Evolutionary conservation across 768 basidiomycete genomes (phyloP).

Genomic region (Tulasnella sp.): DNA sequence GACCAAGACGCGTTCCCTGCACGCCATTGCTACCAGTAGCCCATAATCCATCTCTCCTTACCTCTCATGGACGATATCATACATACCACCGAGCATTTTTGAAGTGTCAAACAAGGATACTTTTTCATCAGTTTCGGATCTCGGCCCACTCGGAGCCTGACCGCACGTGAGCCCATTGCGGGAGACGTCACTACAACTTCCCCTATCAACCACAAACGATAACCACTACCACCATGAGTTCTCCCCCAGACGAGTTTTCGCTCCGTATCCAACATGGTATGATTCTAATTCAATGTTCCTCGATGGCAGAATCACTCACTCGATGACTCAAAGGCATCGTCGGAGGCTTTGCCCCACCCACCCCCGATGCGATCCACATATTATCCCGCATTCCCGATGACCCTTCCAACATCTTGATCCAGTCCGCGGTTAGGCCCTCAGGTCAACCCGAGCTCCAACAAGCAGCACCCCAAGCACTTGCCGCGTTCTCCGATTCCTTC

Average conservation of each 20-base stretch:
- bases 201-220: not conserved
- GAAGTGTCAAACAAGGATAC: too few relatives aligned
- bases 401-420: constrained; percentile 34
- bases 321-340: constrained; percentile 43
- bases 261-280: constrained; percentile 1
- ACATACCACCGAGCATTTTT: too few relatives aligned
- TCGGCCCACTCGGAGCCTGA: too few relatives aligned
- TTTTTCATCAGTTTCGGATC: too few relatives aligned
- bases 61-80: too few relatives aligned
- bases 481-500: constrained; percentile 5
- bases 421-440: constrained; percentile 35
- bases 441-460: constrained; percentile 37
- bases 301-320: not conserved
- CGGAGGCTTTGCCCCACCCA: constrained; percentile 65
- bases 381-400: constrained; percentile 34
- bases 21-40: too few relatives aligned
- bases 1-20: too few relatives aligned
- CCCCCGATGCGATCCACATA: constrained; percentile 41
- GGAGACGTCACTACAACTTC: not conserved
- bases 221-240: not conserved
- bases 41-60: too few relatives aligned
- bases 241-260: not conserved
- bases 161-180: too few relatives aligned
- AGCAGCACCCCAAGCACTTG: constrained; percentile 31
- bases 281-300: not conserved